Percentiles rank a stretch among this genome's conserved stretches.
These are phyloP conservation scores for Penicillium italicum DNA, from an alignment of 2,329 filamentous ascomycete species.

Conservation along the genomic window DNA sequence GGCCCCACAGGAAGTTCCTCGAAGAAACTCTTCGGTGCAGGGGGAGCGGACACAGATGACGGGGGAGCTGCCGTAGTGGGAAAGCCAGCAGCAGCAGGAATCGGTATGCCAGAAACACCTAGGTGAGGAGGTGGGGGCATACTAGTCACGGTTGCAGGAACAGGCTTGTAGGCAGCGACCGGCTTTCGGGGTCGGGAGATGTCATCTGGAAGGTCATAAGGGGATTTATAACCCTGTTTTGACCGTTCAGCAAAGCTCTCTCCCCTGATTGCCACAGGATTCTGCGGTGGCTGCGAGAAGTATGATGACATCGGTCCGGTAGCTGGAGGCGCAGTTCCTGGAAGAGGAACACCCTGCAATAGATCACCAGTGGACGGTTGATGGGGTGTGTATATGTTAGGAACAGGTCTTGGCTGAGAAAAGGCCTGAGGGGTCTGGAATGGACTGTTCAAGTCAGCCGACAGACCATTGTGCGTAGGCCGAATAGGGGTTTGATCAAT, in stretches of 20 bases:
- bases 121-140: slow-evolving; percentile 56
- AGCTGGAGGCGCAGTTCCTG: slow-evolving; percentile 17
- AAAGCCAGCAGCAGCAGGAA: slow-evolving; percentile 17
- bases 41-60: slow-evolving; percentile 13
- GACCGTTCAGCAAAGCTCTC: slow-evolving; percentile 88
- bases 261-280: slow-evolving; percentile 48
- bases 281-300: slow-evolving; percentile 27
- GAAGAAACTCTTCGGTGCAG: slow-evolving; percentile 59
- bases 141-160: slow-evolving; percentile 44
- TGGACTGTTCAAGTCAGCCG: slow-evolving; percentile 23
- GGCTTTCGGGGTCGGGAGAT: slow-evolving; percentile 64
- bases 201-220: slow-evolving; percentile 92
- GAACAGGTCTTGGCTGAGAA: slow-evolving; percentile 18
- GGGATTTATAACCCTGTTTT: slow-evolving; percentile 88
- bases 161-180: slow-evolving; percentile 55
- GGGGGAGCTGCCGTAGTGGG: slow-evolving; percentile 17
- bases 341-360: slow-evolving; percentile 35
- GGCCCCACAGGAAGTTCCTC: slow-evolving; percentile 66
- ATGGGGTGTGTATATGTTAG: slow-evolving; percentile 51
- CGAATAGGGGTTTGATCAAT: slow-evolving; percentile 25
- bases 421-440: slow-evolving; percentile 28
- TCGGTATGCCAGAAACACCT: slow-evolving; percentile 57
- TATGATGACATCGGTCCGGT: slow-evolving; percentile 22
- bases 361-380: slow-evolving; percentile 50
- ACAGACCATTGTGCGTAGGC: slow-evolving; percentile 9